phyloP scores from a whole-genome alignment of 2,329 filamentous ascomycete genomes.

The Cercospora sp. region DNA sequence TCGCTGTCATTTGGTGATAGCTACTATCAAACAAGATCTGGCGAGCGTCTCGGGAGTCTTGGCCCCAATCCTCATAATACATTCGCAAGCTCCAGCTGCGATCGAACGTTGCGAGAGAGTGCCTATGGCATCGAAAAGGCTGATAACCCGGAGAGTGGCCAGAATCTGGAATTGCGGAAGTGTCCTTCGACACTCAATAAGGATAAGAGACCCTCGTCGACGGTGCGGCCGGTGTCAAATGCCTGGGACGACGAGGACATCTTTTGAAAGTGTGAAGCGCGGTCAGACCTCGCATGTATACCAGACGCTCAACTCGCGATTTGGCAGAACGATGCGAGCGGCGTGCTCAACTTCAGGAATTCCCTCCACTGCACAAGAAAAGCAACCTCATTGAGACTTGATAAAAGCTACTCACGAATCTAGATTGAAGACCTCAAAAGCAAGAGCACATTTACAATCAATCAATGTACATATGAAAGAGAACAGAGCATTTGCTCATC shows the following conservation, averaged over 20 bases:
- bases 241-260: background rate
- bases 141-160: background rate
- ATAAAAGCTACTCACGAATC: background rate
- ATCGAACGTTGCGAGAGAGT: background rate
- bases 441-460: background rate
- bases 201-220: background rate
- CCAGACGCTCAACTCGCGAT: background rate
- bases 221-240: background rate
- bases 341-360: background rate
- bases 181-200: background rate
- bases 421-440: background rate
- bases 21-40: conserved; percentile 9
- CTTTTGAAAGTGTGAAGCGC: background rate
- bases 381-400: background rate
- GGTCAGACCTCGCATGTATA: background rate
- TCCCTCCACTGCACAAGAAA: background rate
- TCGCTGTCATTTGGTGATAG: conserved; percentile 17
- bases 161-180: background rate
- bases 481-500: background rate
- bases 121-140: background rate
- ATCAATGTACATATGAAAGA: background rate
- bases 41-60: background rate
- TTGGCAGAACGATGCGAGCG: background rate
- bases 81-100: background rate
- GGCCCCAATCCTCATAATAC: background rate